These are phyloP conservation scores for Neurospora sp. DNA, from an alignment of 2,329 filamentous ascomycete species.

Conservation along the genomic window DNA sequence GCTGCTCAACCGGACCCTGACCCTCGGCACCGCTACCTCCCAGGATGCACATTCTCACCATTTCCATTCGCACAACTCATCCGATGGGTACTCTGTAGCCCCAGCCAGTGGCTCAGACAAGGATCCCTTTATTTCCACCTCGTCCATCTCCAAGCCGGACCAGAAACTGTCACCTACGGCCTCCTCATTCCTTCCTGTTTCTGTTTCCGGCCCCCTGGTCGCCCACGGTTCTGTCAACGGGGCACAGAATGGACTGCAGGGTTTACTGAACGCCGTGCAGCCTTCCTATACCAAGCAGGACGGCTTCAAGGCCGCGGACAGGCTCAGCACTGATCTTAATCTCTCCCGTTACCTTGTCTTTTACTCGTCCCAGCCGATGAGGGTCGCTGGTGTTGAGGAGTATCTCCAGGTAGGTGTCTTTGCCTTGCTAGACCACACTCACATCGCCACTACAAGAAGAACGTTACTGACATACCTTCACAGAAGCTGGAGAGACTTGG, in stretches of 20 bases:
- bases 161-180: slow-evolving; percentile 55
- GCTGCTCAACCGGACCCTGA: slow-evolving; percentile 14
- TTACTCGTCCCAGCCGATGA: slow-evolving; percentile 24
- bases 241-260: slow-evolving; percentile 9
- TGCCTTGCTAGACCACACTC: not conserved
- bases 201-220: slow-evolving; percentile 14
- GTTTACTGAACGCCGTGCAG: slow-evolving; percentile 3
- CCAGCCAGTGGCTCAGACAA: slow-evolving; percentile 26
- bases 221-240: slow-evolving; percentile 17
- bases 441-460: not conserved
- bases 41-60: slow-evolving; percentile 20
- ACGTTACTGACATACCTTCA: slow-evolving; percentile 9
- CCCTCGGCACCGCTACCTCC: slow-evolving; percentile 20
- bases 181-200: slow-evolving; percentile 48
- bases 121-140: slow-evolving; percentile 45
- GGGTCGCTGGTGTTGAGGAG: slow-evolving; percentile 28
- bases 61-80: slow-evolving; percentile 19
- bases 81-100: slow-evolving; percentile 18
- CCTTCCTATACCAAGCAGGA: slow-evolving; percentile 15
- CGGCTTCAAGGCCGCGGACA: slow-evolving; percentile 21
- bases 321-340: slow-evolving; percentile 35
- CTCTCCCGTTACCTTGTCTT: slow-evolving; percentile 37
- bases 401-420: slow-evolving; percentile 34
- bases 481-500: slow-evolving; percentile 32
- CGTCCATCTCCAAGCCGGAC: slow-evolving; percentile 22